These are phyloP conservation scores for Erodium chrysanthum DNA, from an alignment of 441 rosid species.

Conservation along the genomic window DNA sequence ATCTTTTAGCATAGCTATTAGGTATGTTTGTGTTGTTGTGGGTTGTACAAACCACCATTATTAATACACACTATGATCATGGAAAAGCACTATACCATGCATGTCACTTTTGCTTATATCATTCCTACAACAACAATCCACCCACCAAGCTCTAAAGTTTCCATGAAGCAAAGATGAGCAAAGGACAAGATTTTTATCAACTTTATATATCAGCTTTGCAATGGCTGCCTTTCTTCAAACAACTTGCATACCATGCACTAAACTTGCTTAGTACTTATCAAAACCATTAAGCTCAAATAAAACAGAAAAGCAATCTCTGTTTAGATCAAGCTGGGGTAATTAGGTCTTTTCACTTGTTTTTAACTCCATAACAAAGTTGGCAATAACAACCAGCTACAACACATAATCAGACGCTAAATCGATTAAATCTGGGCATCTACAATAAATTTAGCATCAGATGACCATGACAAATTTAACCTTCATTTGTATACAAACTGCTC, in stretches of 20 bases:
- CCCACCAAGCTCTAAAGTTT: conserved; percentile 14
- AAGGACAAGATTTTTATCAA: conserved; percentile 25
- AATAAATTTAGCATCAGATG: not conserved
- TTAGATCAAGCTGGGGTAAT: too few relatives aligned
- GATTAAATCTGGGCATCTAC: not conserved
- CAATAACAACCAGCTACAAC: too few relatives aligned
- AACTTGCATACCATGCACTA: conserved; percentile 20
- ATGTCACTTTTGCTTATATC: conserved; percentile 18
- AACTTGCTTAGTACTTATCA: too few relatives aligned
- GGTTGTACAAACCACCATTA: too few relatives aligned
- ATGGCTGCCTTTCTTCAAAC: conserved; percentile 22
- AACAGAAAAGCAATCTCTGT: too few relatives aligned
- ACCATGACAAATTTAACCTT: not conserved
- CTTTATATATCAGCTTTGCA: conserved; percentile 12
- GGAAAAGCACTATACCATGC: conserved; percentile 6
- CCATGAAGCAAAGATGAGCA: conserved; percentile 8
- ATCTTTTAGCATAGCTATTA: too few relatives aligned
- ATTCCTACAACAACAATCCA: conserved; percentile 13
- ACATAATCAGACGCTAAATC: not conserved
- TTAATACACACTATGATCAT: not conserved
- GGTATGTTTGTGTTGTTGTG: too few relatives aligned
- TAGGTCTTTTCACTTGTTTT: too few relatives aligned
- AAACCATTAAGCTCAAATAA: too few relatives aligned
- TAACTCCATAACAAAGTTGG: too few relatives aligned
- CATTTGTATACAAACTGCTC: not conserved